A percentile compares a stretch with the other conserved stretches of the same genome.
Evolutionary conservation across 179 eudicot species (phyloP).

Genomic region (Carnegiea gigantea): DNA sequence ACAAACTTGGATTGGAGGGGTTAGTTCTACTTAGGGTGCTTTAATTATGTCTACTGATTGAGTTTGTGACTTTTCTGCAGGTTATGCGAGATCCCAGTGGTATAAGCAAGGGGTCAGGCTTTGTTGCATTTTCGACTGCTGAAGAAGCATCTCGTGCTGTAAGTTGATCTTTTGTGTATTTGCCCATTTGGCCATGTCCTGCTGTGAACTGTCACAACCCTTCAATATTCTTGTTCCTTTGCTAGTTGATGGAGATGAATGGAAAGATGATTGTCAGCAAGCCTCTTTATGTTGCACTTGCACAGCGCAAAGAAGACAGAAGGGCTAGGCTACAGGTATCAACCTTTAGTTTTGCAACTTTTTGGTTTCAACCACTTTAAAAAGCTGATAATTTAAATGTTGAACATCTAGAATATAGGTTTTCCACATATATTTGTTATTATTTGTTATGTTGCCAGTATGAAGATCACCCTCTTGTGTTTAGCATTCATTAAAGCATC

Average conservation of each 20-base stretch:
- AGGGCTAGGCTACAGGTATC: constrained; percentile 83
- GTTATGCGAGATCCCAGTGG: constrained; percentile 83
- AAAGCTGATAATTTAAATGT: not conserved
- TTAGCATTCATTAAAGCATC: not conserved
- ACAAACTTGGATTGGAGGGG: not conserved
- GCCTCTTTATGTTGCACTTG: constrained; percentile 92
- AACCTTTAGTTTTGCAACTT: not conserved
- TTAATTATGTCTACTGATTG: not conserved
- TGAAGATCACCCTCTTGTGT: not conserved
- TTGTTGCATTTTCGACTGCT: constrained; percentile 79
- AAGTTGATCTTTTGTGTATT: constrained; percentile 30
- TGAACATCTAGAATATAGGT: not conserved
- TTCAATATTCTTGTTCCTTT: not conserved
- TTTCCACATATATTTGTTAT: not conserved
- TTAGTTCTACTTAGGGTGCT: not conserved
- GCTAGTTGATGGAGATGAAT: constrained; percentile 62
- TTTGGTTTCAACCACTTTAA: not conserved
- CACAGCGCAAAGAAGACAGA: constrained; percentile 93
- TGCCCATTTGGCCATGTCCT: not conserved
- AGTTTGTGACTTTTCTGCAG: constrained; percentile 30
- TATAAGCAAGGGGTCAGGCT: constrained; percentile 82
- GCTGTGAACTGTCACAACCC: not conserved
- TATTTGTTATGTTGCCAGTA: not conserved
- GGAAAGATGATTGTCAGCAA: constrained; percentile 78
- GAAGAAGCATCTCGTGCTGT: constrained; percentile 86